Evolutionary conservation across 106 monocot genomes (phyloP), one percentile per base, ranked within the genome.

Genomic region (Allium cepa): DNA sequence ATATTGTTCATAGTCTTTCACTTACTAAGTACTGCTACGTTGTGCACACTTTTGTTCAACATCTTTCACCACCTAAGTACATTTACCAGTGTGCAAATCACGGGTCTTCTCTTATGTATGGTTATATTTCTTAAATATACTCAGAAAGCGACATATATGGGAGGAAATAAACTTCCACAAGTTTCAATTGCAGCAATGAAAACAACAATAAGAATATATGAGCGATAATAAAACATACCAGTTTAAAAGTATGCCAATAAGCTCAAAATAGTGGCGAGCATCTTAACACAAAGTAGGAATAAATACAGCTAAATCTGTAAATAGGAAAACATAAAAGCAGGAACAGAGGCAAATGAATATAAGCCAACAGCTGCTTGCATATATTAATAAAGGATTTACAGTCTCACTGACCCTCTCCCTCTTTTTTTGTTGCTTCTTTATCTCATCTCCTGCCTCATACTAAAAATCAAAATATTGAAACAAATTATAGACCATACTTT

Each of bases 401-500:
- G 15, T 17, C 53, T 56, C 52, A 78, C 73, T 78, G 72, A n/a
- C 49, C 67, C 16, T 73, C 78, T 63, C 73, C 72, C 27, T 78
- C 73, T 1, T 9, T 50, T 9, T 72, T 78, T n/a, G 78, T 56
- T 4, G 73, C 78, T 48, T 78, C 78, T 16, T 78, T 78, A 78
- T 68, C 9, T 78, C 78, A 56, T 78, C 78, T 13, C 72, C 72
- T n/a, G 67, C 73, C 27, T 78, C 78, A 61, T 78, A 73, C 78
- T 78, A 50, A 1, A 0, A 10, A 47, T 47, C 26, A 47, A 62
- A 10, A 50, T 13, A 36, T 18, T 28, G 13, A 13, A 12, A 60
- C 36, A 56, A 13, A 15, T 66, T 14, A 60, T 56, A 17, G 49
- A 27, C 9, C 16, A 55, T 12, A 55, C 15, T 12, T 12, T 15